A percentile compares a stretch with the other conserved stretches of the same genome.
Conservation (phyloP, 352 stramenopile species). For the Phytophthora cactorum region DNA sequence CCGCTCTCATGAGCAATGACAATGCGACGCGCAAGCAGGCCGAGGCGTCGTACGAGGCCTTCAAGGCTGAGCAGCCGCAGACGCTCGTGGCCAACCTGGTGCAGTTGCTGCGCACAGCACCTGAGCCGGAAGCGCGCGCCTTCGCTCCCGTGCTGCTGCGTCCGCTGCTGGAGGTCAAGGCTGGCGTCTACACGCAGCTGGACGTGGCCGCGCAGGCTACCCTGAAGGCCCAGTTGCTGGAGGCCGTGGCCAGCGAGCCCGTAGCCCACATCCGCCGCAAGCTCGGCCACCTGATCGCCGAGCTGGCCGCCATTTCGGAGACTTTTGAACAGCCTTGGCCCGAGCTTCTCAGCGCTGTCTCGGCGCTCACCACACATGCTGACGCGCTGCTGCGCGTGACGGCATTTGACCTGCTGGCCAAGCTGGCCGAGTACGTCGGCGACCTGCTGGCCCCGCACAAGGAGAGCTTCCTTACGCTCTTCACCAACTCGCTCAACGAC, state of each 20-base stretch:
- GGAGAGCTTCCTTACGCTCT: constrained; percentile 81
- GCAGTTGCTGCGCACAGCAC: constrained; percentile 58
- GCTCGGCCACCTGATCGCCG: constrained; percentile 77
- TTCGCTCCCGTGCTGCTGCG: constrained; percentile 85
- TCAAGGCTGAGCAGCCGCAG: constrained; percentile 71
- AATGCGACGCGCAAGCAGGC: constrained; percentile 75
- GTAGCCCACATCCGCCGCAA: constrained; percentile 84
- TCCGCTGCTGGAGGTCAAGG: constrained; percentile 73
- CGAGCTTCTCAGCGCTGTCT: constrained; percentile 72
- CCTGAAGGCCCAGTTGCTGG: constrained; percentile 79
- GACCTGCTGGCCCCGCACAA: constrained; percentile 77
- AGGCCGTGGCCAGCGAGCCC: constrained; percentile 66
- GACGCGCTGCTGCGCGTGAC: constrained; percentile 76
- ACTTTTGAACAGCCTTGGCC: constrained; percentile 69
- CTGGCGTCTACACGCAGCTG: constrained; percentile 69
- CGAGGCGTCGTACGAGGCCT: constrained; percentile 75
- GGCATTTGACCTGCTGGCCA: constrained; percentile 77
- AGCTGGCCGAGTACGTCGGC: constrained; percentile 73
- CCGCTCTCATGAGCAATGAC: constrained; percentile 80
- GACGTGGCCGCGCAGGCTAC: constrained; percentile 54
- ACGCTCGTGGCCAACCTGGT: constrained; percentile 72
- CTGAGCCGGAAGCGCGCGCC: constrained; percentile 68
- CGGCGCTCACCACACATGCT: constrained; percentile 58
- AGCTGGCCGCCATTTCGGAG: constrained; percentile 65
- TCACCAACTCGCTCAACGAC: constrained; percentile 76